Percentiles rank a stretch among this genome's conserved stretches.
Conservation (phyloP, 345 rosid genomes). For the Cardamine occulta region DNA sequence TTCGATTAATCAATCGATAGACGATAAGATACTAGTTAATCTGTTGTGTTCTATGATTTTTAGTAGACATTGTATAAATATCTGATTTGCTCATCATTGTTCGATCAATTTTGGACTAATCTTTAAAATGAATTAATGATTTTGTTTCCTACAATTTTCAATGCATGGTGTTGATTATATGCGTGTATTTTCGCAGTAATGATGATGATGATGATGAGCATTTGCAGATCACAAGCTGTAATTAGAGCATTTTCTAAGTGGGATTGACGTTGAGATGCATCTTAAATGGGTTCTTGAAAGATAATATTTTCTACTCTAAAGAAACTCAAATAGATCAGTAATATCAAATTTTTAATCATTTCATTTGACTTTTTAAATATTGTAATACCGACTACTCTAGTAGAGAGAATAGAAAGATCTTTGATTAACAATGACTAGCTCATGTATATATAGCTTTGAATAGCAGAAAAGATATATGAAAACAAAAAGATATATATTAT, state of each 20-base stretch:
- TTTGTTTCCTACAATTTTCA: neutral
- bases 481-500: neutral
- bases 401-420: neutral
- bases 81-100: neutral
- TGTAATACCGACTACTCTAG: conserved; percentile 9
- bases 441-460: neutral
- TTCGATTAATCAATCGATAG: neutral
- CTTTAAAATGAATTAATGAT: neutral
- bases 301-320: conserved; percentile 32
- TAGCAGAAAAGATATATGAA: neutral
- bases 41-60: neutral
- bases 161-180: conserved; percentile 6
- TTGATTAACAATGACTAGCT: conserved; percentile 5
- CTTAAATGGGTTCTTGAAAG: conserved; percentile 23
- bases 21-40: neutral
- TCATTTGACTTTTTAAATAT: conserved; percentile 18
- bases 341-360: conserved; percentile 33
- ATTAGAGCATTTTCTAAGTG: conserved; percentile 27
- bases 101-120: neutral
- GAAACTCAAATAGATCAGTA: conserved; percentile 21
- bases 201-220: conserved; percentile 16
- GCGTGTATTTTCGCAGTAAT: neutral
- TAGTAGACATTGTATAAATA: neutral
- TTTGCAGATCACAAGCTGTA: conserved; percentile 9
- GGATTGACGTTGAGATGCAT: conserved; percentile 30